Percentiles rank a stretch among this genome's conserved stretches.
Conservation (phyloP, 768 basidiomycete species). For the Boletellus ananas region DNA sequence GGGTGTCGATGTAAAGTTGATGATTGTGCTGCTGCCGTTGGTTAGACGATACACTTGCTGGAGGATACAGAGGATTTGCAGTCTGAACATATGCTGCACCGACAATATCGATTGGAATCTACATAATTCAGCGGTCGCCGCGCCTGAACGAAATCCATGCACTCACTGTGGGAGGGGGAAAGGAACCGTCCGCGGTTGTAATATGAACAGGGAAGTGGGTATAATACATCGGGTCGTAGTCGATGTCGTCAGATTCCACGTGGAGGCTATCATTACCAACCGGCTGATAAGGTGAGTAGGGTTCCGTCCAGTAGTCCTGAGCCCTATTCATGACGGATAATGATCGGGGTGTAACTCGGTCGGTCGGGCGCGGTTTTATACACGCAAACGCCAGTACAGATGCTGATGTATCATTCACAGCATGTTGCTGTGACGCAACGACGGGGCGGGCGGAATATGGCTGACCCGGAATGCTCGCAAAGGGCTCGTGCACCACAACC, state of each 20-base stretch:
- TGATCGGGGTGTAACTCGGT: background rate
- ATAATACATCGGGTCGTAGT: background rate
- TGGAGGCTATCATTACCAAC: background rate
- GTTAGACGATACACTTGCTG: background rate
- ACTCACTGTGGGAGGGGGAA: slow-evolving; percentile 12
- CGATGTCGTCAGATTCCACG: background rate
- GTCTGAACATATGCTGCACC: background rate
- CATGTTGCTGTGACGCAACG: slow-evolving; percentile 22
- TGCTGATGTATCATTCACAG: slow-evolving; percentile 12
- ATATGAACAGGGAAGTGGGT: background rate
- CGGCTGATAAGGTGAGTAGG: slow-evolving; percentile 1
- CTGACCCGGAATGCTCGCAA: background rate
- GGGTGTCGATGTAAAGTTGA: slow-evolving; percentile 21
- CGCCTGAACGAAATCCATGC: background rate
- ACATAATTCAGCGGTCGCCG: slow-evolving; percentile 1
- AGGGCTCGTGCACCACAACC: background rate
- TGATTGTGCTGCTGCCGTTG: slow-evolving; percentile 8
- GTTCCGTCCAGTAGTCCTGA: slow-evolving; percentile 2
- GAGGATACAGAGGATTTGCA: background rate
- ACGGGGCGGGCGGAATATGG: background rate
- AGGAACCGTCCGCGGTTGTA: background rate
- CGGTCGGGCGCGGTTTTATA: slow-evolving; percentile 11
- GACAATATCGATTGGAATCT: slow-evolving; percentile 3
- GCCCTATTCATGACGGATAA: slow-evolving; percentile 15
- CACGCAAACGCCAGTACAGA: background rate